Base-by-base conservation (phyloP, 768 basidiomycete species). In the Astraeus odoratus region DNA sequence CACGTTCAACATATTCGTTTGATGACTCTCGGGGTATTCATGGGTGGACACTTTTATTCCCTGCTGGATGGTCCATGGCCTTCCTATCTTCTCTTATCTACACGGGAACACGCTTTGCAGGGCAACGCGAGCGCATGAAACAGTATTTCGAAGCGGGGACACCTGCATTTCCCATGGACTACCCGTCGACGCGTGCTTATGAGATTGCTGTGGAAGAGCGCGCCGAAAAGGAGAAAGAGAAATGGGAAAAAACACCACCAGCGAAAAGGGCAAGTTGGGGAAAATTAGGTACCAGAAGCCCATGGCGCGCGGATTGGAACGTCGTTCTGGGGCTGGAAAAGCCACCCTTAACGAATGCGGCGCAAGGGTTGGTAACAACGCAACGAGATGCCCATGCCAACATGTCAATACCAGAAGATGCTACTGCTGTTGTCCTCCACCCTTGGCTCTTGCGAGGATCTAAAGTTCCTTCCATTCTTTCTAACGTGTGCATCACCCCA, bases 51-150 rank as follows among this genome's bases (percentile, higher is more conserved):
- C 67, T 99, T 8, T 70, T 96, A 37, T 61, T 95, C 25, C 95
- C 95, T 3, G 71, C 79, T 1, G 92, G 90, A 10, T 98, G 93
- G 92, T 76, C 78, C 0, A 95, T 92, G 83, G 74, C 93, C 1
- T 91, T 98, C 66, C 80, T 88, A 50, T 74, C 73, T 31, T 94
- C 93, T 3, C 75, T 99, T 40, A 73, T 75, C 3, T 81, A 80
- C 61, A 92, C 93, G 0, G 85, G 86, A 18, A 88, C 87, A 1
- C 83, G 91, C 6, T 74, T 95, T 15, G 87, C 76, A 5, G 95
- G 94, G 2, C 84, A 93, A 56, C 78, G 83, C 23, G 91, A 97
- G 57, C 78, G 84, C 26, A 75, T 76, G 52, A 82, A 81, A 4
- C 91, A 95, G 54, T 71, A 78, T 30, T 90, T 87, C 55, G 95